Base-by-base conservation (phyloP, 2,329 filamentous ascomycete genomes). In the Drechslera avenae region DNA sequence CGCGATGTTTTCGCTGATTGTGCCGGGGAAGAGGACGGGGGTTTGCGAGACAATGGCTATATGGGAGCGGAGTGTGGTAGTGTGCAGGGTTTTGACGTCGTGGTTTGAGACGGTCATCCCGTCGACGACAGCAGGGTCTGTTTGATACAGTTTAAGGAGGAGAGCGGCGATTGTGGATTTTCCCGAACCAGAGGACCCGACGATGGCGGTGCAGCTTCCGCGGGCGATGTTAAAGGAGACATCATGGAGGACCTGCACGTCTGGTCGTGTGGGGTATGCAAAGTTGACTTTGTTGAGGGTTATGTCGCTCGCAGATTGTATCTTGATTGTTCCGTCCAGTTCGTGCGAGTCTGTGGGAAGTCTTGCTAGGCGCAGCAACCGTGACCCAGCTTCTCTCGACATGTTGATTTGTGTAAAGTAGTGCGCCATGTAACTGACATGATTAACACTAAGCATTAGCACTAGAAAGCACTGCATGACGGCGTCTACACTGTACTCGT, bases 141-240 rank as follows among this genome's bases (percentile, higher is more conserved):
- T 59, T 45, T 78, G 72, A 64, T 94, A 91, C 0, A 97, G 78
- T 1, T 87, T 84, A 3, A 95, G 75, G 0, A 97, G 78, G 0
- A 97, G 76, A 0, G 88, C 83, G 0, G 88, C 81, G 30, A 97
- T 80, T 0, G 93, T 97, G 12, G 88, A 92, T 75, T 99, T 97
- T 1, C 94, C 93, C n/a, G 88, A 90, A 0, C 94, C 93, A 0
- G 91, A 96, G 1, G 83, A 76, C 1, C 93, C 92, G 2, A 95
- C 91, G 16, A 97, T 84, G 2, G 90, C 91, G 0, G 86, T 86
- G 59, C 84, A 89, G 3, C 82, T 84, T 17, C 86, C 85, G 0
- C 81, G 72, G 1, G 78, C 68, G 43, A 97, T 83, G 0, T 73
- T 76, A 6, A 96, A 76, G n/a, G 79, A 85, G n/a, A 96, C 70